These are phyloP conservation scores for Lactarius indigo DNA, from an alignment of 768 basidiomycete genomes.

Conservation along the genomic window DNA sequence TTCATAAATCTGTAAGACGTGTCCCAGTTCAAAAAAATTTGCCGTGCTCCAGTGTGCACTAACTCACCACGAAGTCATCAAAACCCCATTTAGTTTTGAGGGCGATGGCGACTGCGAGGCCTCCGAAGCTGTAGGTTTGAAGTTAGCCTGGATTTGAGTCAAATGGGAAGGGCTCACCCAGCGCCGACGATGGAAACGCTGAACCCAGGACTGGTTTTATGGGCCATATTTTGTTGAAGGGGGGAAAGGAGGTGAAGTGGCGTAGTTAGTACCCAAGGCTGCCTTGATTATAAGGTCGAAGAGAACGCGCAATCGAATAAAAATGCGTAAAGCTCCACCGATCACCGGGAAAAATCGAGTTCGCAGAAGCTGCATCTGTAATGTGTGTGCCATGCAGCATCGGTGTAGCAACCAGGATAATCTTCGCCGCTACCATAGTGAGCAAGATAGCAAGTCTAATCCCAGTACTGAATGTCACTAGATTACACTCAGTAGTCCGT, in stretches of 20 bases:
- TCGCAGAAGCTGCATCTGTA: no score
- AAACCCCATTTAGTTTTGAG: slow-evolving; percentile 33
- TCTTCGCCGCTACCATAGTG: no score
- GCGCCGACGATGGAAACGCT: slow-evolving; percentile 28
- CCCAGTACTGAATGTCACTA: no score
- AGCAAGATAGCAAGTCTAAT: no score
- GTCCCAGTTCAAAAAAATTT: neutral
- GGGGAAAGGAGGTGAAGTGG: neutral
- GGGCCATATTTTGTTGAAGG: neutral
- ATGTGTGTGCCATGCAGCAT: no score
- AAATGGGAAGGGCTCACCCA: slow-evolving; percentile 19
- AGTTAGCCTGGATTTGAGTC: neutral
- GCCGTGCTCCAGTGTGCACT: neutral
- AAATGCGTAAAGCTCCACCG: no score
- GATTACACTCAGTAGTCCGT: no score
- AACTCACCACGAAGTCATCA: slow-evolving; percentile 31
- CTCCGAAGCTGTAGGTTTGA: slow-evolving; percentile 27
- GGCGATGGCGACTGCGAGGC: slow-evolving; percentile 31
- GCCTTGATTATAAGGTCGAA: no score
- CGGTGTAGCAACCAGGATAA: no score
- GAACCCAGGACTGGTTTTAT: neutral
- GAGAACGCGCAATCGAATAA: no score
- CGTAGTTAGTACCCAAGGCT: no score
- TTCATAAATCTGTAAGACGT: slow-evolving; percentile 33
- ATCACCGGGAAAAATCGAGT: no score